phyloP scores from a whole-genome alignment of 345 rosid genomes.

The Carallia pectinifolia region DNA sequence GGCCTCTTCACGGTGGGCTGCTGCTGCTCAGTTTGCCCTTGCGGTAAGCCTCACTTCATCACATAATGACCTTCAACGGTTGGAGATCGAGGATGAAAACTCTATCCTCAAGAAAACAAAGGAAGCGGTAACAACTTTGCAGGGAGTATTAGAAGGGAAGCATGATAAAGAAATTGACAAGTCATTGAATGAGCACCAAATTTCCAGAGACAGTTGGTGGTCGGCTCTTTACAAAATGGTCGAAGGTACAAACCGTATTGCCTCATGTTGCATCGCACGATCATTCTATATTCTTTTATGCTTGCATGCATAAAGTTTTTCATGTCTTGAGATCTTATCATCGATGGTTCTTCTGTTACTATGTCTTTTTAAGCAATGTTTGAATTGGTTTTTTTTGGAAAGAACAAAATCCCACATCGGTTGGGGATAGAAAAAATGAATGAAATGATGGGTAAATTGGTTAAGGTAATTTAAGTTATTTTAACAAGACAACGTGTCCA shows the following conservation, averaged over 20 bases:
- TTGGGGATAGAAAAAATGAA: too few relatives aligned
- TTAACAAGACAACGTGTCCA: too few relatives aligned
- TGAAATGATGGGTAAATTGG: too few relatives aligned
- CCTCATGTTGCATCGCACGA: background rate
- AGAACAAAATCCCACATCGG: too few relatives aligned
- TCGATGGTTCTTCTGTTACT: too few relatives aligned
- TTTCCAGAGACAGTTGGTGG: constrained; percentile 90
- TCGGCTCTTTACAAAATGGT: constrained; percentile 84
- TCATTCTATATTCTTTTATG: background rate
- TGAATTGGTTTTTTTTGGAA: too few relatives aligned
- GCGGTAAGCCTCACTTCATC: constrained; percentile 78
- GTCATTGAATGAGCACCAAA: constrained; percentile 45
- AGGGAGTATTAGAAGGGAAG: constrained; percentile 82
- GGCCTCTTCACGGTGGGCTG: constrained; percentile 88
- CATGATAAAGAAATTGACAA: constrained; percentile 67
- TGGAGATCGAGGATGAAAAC: constrained; percentile 54
- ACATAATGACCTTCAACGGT: constrained; percentile 64
- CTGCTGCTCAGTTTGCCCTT: constrained; percentile 77
- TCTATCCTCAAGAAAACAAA: constrained; percentile 69
- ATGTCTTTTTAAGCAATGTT: too few relatives aligned
- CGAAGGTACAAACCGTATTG: constrained; percentile 54
- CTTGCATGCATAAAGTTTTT: background rate
- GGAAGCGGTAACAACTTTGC: constrained; percentile 78
- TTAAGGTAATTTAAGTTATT: too few relatives aligned
- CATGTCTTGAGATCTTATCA: background rate